Percentiles rank a stretch among this genome's conserved stretches.
Conservation (phyloP, 805 yeast genomes). For the Myxozyma lipomycoides region DNA sequence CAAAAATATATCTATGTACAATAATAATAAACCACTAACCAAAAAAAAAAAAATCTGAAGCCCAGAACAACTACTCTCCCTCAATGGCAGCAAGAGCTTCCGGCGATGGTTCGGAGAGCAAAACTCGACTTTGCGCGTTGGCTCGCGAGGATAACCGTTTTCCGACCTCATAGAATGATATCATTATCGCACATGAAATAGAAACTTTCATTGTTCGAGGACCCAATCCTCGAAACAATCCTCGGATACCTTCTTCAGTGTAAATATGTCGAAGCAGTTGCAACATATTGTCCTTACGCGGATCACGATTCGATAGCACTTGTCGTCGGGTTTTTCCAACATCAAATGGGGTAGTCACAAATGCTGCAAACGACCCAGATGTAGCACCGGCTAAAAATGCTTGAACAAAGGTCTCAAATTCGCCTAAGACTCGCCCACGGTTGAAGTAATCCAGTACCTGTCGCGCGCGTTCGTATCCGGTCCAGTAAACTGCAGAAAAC, state of each 20-base stretch:
- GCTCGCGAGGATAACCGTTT: conserved; percentile 48
- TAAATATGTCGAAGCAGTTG: conserved; percentile 59
- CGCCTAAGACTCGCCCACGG: conserved; percentile 1
- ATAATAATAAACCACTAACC: neutral
- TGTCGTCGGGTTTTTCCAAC: conserved; percentile 95
- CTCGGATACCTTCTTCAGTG: conserved; percentile 68
- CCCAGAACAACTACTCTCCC: neutral
- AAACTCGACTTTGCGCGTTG: neutral
- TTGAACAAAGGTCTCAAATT: conserved; percentile 35
- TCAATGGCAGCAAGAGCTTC: neutral
- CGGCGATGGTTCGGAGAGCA: neutral
- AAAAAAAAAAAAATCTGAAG: neutral
- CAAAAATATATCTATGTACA: neutral
- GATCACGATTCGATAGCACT: conserved; percentile 38
- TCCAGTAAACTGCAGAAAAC: conserved; percentile 92
- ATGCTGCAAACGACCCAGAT: conserved; percentile 81
- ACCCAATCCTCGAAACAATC: conserved; percentile 79
- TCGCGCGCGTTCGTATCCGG: conserved; percentile 28
- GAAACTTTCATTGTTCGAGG: conserved; percentile 91
- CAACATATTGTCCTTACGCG: conserved; percentile 50
- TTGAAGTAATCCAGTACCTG: conserved; percentile 8
- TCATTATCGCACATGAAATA: conserved; percentile 98
- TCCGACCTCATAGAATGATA: conserved; percentile 86
- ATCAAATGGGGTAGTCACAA: conserved; percentile 90
- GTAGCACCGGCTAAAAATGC: conserved; percentile 73